These are phyloP conservation scores for Paramecium sonneborni DNA, from an alignment of 73 alveolate genomes.

Conservation along the genomic window DNA sequence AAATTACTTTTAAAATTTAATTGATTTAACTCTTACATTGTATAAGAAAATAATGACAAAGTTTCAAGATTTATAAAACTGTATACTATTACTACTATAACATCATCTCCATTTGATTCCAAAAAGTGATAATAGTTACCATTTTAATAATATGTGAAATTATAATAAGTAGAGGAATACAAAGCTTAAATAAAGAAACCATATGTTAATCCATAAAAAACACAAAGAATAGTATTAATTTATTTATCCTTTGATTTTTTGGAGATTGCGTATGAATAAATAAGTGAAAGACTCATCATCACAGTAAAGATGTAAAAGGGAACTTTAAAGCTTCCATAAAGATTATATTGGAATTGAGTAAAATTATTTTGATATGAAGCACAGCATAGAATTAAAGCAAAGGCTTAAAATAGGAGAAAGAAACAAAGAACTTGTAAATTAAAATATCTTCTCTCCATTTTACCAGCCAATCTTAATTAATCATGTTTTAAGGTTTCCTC, in stretches of 20 bases:
- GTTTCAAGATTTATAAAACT: not conserved
- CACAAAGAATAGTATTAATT: not conserved
- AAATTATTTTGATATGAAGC: not conserved
- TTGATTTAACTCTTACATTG: not conserved
- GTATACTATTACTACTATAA: not conserved
- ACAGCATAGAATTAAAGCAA: not conserved
- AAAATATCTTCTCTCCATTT: not conserved
- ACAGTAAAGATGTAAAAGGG: not conserved
- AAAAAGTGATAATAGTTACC: not conserved
- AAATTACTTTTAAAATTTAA: not conserved
- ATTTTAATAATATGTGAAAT: not conserved
- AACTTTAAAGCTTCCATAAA: not conserved
- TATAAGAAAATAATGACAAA: not conserved
- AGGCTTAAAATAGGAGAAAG: not conserved
- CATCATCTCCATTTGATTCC: conserved; percentile 10
- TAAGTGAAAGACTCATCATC: not conserved
- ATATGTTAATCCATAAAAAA: not conserved
- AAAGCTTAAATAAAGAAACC: not conserved
- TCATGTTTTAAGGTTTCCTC: not conserved
- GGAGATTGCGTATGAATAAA: not conserved
- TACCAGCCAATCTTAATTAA: not conserved
- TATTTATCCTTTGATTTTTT: not conserved
- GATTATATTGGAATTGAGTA: not conserved
- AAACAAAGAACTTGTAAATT: not conserved
- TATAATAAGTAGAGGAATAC: not conserved